Evolutionary conservation across 2,329 filamentous ascomycete genomes (phyloP).

Genomic region (Ophiostoma pallidulum): DNA sequence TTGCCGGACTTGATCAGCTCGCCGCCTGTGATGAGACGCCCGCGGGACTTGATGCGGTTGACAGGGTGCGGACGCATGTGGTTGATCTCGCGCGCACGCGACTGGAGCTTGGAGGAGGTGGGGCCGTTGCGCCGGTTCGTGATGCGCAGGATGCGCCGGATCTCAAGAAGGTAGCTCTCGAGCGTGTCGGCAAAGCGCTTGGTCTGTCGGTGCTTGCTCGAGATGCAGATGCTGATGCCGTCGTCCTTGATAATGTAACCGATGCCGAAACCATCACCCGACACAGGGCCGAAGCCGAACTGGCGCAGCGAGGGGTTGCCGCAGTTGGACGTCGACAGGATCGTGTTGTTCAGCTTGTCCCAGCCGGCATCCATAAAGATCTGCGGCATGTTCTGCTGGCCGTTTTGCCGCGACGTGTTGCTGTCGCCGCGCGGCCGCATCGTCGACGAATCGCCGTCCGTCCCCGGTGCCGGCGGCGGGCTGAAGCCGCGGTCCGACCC

Average conservation of each 20-base stretch:
- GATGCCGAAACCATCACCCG: conserved; percentile 89
- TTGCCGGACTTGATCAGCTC: conserved; percentile 34
- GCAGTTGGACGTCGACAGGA: conserved; percentile 96
- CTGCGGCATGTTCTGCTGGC: conserved; percentile 46
- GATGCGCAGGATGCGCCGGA: conserved; percentile 71
- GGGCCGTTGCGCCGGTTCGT: conserved; percentile 40
- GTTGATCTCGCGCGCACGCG: conserved; percentile 47
- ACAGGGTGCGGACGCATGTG: conserved; percentile 26
- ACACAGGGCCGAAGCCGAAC: conserved; percentile 93
- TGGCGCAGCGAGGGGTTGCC: conserved; percentile 90
- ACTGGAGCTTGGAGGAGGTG: conserved; percentile 30
- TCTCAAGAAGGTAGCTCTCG: conserved; percentile 84
- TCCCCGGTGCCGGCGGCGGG: conserved; percentile 25
- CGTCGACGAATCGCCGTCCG: background rate
- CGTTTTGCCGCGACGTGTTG: conserved; percentile 15
- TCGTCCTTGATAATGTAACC: conserved; percentile 99
- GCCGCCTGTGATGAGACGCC: conserved; percentile 57
- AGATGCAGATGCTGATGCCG: conserved; percentile 80
- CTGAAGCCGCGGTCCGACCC: conserved; percentile 51
- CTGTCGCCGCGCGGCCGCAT: conserved; percentile 16
- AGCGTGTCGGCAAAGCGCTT: conserved; percentile 80
- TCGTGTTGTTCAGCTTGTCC: conserved; percentile 91
- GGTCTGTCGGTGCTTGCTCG: conserved; percentile 89
- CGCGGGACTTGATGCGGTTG: conserved; percentile 58
- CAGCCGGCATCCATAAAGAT: conserved; percentile 84